These are phyloP conservation scores for Colletotrichum sp. DNA, from an alignment of 2,329 filamentous ascomycete species.

Conservation along the genomic window DNA sequence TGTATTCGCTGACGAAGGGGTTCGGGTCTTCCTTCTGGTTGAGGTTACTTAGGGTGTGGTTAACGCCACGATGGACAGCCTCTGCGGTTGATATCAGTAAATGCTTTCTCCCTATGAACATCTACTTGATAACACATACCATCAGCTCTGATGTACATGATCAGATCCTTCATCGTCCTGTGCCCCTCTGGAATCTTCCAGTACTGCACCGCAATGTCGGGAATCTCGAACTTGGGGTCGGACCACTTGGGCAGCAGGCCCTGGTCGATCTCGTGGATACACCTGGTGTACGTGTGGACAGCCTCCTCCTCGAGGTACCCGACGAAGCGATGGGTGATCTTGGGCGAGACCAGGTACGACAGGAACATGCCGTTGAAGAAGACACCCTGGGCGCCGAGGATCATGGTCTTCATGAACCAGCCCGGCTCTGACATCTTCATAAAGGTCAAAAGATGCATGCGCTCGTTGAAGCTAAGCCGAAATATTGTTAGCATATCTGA, in stretches of 20 bases:
- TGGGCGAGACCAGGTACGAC: conserved; percentile 84
- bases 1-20: conserved; percentile 86
- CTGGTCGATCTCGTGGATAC: conserved; percentile 83
- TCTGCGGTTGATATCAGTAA: conserved; percentile 49
- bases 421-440: conserved; percentile 81
- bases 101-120: neutral
- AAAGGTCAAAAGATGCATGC: conserved; percentile 72
- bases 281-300: conserved; percentile 91
- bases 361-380: conserved; percentile 97
- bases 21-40: conserved; percentile 88
- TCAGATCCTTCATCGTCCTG: conserved; percentile 82
- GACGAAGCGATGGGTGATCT: conserved; percentile 92
- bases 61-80: conserved; percentile 90
- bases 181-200: conserved; percentile 92
- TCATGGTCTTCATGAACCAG: conserved; percentile 90
- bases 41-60: conserved; percentile 91
- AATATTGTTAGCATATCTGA: neutral
- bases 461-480: neutral
- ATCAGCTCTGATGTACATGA: conserved; percentile 89
- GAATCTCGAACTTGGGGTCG: conserved; percentile 71
- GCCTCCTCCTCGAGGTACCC: conserved; percentile 98
- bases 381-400: conserved; percentile 90
- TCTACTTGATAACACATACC: neutral
- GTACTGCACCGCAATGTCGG: conserved; percentile 89
- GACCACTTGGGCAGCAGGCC: conserved; percentile 87